phyloP scores from a whole-genome alignment of 345 rosid species.

The Populus nigra region DNA sequence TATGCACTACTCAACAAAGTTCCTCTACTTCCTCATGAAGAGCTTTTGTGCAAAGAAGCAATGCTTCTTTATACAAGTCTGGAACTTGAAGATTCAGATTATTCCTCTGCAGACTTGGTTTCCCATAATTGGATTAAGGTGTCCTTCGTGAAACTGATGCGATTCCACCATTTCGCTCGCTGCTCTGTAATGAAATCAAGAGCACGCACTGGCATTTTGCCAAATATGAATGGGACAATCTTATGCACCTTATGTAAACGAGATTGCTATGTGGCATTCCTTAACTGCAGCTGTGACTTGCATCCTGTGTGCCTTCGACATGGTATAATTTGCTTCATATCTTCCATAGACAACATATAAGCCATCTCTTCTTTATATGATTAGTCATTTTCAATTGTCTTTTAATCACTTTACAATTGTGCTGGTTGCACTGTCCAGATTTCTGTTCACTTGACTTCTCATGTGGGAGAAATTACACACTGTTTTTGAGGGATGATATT shows the following conservation, averaged over 20 bases:
- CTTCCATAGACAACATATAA: neutral
- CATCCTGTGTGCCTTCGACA: conserved; percentile 86
- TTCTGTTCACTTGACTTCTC: conserved; percentile 54
- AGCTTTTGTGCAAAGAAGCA: conserved; percentile 93
- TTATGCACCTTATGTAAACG: conserved; percentile 89
- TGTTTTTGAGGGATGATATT: conserved; percentile 75
- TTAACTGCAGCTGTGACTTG: conserved; percentile 62
- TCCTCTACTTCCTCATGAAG: conserved; percentile 98
- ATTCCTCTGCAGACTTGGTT: conserved; percentile 50
- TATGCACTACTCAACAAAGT: conserved; percentile 86
- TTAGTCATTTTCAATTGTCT: conserved; percentile 4
- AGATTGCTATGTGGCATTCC: conserved; percentile 82
- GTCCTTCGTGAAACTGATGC: conserved; percentile 78
- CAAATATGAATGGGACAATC: conserved; percentile 57
- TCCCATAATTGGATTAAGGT: conserved; percentile 55
- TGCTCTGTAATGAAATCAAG: conserved; percentile 74
- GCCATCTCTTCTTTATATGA: neutral
- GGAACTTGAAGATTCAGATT: conserved; percentile 57
- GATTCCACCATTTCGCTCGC: conserved; percentile 73
- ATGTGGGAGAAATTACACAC: conserved; percentile 60
- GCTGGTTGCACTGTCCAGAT: conserved; percentile 41
- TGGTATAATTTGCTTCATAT: conserved; percentile 44
- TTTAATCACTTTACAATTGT: conserved; percentile 6
- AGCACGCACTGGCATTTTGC: conserved; percentile 48
- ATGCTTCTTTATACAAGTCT: conserved; percentile 56